Evolutionary conservation across 805 yeast genomes (phyloP).

Genomic region (Saccharomycopsis fermentans): DNA sequence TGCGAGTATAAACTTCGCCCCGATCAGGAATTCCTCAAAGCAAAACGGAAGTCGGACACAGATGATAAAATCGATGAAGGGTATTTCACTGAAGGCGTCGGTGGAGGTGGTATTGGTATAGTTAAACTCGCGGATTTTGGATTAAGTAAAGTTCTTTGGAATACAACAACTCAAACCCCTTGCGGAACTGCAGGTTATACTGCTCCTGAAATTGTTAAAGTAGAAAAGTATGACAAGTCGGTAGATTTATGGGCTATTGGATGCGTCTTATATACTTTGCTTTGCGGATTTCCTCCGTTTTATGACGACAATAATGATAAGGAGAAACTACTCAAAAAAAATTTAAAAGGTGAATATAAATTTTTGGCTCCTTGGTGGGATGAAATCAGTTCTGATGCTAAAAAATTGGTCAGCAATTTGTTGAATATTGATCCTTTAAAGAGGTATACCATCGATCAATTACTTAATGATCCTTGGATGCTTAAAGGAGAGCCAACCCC

Average conservation of each 20-base stretch:
- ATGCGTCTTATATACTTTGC: constrained; percentile 55
- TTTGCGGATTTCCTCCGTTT: constrained; percentile 70
- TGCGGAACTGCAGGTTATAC: constrained; percentile 73
- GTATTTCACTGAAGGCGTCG: constrained; percentile 37
- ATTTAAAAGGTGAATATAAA: constrained; percentile 60
- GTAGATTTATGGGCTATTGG: constrained; percentile 72
- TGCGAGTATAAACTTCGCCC: constrained; percentile 30
- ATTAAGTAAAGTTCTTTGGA: constrained; percentile 47
- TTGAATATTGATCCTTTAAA: constrained; percentile 59
- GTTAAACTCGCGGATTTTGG: constrained; percentile 67
- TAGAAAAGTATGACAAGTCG: constrained; percentile 50
- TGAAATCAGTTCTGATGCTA: constrained; percentile 64
- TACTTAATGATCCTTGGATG: constrained; percentile 64
- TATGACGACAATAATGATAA: constrained; percentile 58
- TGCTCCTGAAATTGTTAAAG: constrained; percentile 59
- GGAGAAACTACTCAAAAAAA: constrained; percentile 51
- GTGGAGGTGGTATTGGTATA: constrained; percentile 55
- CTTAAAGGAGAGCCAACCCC: constrained; percentile 4
- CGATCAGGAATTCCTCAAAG: constrained; percentile 6
- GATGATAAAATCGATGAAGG: constrained; percentile 56
- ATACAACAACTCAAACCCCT: constrained; percentile 50
- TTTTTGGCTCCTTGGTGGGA: constrained; percentile 85
- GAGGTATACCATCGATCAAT: constrained; percentile 58
- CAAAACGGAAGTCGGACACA: constrained; percentile 44
- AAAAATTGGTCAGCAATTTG: constrained; percentile 53